Base-by-base conservation (phyloP, 768 basidiomycete species). In the Tricholoma terreum region DNA sequence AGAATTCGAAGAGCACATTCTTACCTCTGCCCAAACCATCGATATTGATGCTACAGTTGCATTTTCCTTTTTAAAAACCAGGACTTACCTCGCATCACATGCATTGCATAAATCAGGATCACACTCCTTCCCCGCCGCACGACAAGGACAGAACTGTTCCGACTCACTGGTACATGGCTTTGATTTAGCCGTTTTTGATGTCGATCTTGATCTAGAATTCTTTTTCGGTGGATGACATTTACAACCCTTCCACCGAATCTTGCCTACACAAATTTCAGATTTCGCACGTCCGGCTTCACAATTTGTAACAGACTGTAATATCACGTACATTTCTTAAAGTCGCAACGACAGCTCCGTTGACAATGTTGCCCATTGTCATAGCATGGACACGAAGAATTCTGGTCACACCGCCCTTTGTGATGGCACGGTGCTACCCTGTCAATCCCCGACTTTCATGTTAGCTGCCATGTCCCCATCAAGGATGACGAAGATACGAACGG, bases 371-470 rank as follows among this genome's bases (percentile, higher is more conserved):
- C 72, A 12, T 58, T 61, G 5, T 55, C 40, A 55, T 69, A 74
- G 61, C 84, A 86, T 0, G 56, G 43, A 42, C 84, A 86, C 4
- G 62, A 54, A 0, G 68, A 59, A 2, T 60, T 61, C 3, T 66
- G 61, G 38, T 73, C 71, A 59, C 84, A 86, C 27, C 74, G 64
- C 0, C 84, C 84, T 24, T 65, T 54, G 63, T 86, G 84, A 19
- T 69, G 65, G 63, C 83, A 84, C 11, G 77, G 76, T 15, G 49
- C 35, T 5, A 65, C 58, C 15, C 77, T 79, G n/a, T 21, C 34
- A 17, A 43, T 22, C 14, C 3, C 17, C 35, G 17, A 24, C 33
- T 10, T 6, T 24, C 12, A 35, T 9, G 10, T 10, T 19, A 53
- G 33, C 30, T n/a, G 5, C n/a, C n/a, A n/a, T n/a, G n/a, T n/a